Conservation (phyloP, 1,284 basidiomycete species). For the Fomitopsis betulina region DNA sequence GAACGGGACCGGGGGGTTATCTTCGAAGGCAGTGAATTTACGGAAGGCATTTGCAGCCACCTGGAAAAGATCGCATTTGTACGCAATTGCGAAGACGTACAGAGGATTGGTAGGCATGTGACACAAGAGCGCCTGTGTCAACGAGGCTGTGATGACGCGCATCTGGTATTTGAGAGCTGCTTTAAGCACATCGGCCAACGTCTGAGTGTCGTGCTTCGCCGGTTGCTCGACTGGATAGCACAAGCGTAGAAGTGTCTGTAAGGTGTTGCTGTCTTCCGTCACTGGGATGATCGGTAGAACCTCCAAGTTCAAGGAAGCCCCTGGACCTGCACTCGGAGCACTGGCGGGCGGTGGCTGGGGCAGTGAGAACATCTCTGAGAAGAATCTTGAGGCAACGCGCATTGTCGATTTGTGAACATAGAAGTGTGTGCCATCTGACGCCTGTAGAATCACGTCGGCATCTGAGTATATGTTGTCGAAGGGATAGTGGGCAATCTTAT, state of each 20-base stretch:
- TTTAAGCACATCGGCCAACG: not conserved
- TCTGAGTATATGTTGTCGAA: not conserved
- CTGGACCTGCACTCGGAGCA: not conserved
- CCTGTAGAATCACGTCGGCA: not conserved
- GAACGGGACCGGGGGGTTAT: too few relatives aligned
- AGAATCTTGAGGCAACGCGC: not conserved
- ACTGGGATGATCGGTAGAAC: conserved; percentile 4
- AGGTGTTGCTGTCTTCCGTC: conserved; percentile 9
- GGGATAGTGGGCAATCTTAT: not conserved
- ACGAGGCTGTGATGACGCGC: not conserved
- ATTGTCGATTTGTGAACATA: not conserved
- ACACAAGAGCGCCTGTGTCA: not conserved
- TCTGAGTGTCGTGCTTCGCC: not conserved
- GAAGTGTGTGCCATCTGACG: not conserved
- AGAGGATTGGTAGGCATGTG: not conserved
- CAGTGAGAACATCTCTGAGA: not conserved
- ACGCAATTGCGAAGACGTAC: not conserved
- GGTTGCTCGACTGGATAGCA: conserved; percentile 17
- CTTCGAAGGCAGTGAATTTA: not conserved
- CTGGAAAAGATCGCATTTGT: not conserved
- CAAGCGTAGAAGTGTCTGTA: conserved; percentile 14
- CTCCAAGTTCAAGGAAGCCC: not conserved
- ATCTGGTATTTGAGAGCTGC: conserved; percentile 13
- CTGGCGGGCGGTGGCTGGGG: not conserved
- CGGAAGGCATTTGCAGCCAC: not conserved